Percentiles rank a stretch among this genome's conserved stretches.
phyloP scores from a whole-genome alignment of 2,329 filamentous ascomycete species.

The Fusarium austroafricanum region DNA sequence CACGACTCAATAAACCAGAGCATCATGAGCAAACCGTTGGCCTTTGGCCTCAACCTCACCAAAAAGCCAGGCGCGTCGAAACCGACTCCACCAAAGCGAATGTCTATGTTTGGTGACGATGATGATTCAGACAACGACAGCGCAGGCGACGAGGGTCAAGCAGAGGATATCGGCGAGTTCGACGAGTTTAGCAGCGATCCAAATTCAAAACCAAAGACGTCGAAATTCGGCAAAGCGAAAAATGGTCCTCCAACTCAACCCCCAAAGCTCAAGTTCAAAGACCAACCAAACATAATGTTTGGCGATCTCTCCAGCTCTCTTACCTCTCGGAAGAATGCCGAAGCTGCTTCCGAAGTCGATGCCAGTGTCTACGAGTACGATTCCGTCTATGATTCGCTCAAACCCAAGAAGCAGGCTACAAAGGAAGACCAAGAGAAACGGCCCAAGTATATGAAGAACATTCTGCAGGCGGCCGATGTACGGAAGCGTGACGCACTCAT shows the following conservation, averaged over 20 bases:
- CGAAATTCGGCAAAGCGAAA: conserved; percentile 52
- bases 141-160: conserved; percentile 51
- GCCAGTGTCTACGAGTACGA: conserved; percentile 88
- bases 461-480: conserved; percentile 78
- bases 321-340: conserved; percentile 71
- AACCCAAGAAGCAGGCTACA: conserved; percentile 70
- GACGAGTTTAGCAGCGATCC: conserved; percentile 57
- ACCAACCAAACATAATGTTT: conserved; percentile 60
- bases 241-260: conserved; percentile 52
- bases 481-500: conserved; percentile 82
- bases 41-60: conserved; percentile 69
- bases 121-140: conserved; percentile 66
- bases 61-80: conserved; percentile 68
- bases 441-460: conserved; percentile 82
- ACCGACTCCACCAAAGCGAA: conserved; percentile 62
- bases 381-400: conserved; percentile 81
- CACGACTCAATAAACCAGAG: not conserved
- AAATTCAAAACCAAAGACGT: conserved; percentile 35
- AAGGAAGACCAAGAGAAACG: conserved; percentile 68
- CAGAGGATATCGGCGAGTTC: conserved; percentile 73
- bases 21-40: conserved; percentile 62
- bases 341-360: conserved; percentile 75
- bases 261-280: conserved; percentile 59
- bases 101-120: conserved; percentile 68
- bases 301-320: conserved; percentile 75